phyloP scores from a whole-genome alignment of 2,329 filamentous ascomycete genomes.

The Aspergillus sergii region DNA sequence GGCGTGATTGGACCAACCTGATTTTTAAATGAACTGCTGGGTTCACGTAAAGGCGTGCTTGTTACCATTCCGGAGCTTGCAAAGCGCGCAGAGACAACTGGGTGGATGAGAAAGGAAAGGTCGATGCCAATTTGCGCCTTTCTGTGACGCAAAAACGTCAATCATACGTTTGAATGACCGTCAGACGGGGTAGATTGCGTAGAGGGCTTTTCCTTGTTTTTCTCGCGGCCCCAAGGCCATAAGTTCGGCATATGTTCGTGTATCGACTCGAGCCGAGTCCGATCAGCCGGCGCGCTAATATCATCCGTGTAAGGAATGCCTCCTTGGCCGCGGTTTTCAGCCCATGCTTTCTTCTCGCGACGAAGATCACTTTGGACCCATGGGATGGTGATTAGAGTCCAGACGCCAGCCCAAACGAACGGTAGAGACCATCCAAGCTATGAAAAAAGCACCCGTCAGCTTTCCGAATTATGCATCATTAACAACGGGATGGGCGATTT shows the following conservation, averaged over 20 bases:
- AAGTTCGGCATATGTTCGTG: conserved; percentile 26
- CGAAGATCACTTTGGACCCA: conserved; percentile 51
- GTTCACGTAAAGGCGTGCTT: background rate
- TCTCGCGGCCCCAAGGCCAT: conserved; percentile 31
- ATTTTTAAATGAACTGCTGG: background rate
- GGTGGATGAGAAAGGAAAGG: background rate
- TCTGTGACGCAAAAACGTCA: background rate
- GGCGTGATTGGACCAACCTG: background rate
- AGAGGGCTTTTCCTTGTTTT: conserved; percentile 25
- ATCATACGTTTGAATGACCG: conserved; percentile 9
- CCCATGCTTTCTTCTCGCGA: conserved; percentile 48
- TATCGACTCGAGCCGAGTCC: conserved; percentile 42
- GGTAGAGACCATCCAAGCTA: conserved; percentile 23
- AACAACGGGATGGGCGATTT: conserved; percentile 15
- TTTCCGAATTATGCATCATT: background rate
- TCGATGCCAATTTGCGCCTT: background rate
- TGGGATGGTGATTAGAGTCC: conserved; percentile 49
- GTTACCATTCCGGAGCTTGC: background rate
- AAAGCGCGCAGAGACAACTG: background rate
- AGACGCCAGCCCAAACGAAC: conserved; percentile 46
- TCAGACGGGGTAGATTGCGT: conserved; percentile 26
- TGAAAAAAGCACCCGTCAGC: background rate
- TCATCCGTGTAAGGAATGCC: conserved; percentile 43
- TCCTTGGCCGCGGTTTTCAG: conserved; percentile 34
- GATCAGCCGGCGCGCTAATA: conserved; percentile 37